Conservation (phyloP, 192 early-diverging fungal species). For the Dissophora ornata region DNA sequence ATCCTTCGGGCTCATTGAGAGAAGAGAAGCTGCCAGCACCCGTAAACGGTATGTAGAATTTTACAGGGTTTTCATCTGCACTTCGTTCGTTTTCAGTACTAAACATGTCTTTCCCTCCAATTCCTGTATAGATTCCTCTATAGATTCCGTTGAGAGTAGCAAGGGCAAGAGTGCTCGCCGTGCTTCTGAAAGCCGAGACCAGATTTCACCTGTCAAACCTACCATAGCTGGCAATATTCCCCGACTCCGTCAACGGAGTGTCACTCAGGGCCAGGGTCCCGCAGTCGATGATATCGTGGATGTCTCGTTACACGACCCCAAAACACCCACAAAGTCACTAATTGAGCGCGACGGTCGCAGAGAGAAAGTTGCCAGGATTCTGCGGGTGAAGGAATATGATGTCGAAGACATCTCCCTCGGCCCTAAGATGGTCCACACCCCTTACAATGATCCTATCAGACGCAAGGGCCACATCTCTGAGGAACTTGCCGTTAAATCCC, state of each 20-base stretch:
- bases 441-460: neutral
- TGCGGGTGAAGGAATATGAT: neutral
- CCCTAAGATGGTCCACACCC: neutral
- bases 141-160: too few species aligned
- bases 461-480: neutral
- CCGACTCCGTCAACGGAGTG: constrained; percentile 24
- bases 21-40: too few species aligned
- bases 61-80: too few species aligned
- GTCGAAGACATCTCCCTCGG: constrained; percentile 18
- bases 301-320: too few species aligned
- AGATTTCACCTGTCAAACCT: neutral
- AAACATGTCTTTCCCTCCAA: too few species aligned
- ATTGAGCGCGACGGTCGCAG: neutral
- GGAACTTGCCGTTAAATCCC: too few species aligned
- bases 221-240: constrained; percentile 12
- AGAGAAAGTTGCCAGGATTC: neutral
- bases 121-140: too few species aligned
- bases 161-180: neutral
- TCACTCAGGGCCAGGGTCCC: constrained; percentile 5
- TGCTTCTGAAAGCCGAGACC: neutral
- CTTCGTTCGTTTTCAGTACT: too few species aligned
- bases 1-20: too few species aligned
- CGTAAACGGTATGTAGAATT: too few species aligned
- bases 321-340: too few species aligned
- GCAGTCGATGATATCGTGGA: too few species aligned